Evolutionary conservation across 768 basidiomycete genomes (phyloP), one percentile per base, ranked within the genome.

Genomic region (Hirschioporus abietinus): DNA sequence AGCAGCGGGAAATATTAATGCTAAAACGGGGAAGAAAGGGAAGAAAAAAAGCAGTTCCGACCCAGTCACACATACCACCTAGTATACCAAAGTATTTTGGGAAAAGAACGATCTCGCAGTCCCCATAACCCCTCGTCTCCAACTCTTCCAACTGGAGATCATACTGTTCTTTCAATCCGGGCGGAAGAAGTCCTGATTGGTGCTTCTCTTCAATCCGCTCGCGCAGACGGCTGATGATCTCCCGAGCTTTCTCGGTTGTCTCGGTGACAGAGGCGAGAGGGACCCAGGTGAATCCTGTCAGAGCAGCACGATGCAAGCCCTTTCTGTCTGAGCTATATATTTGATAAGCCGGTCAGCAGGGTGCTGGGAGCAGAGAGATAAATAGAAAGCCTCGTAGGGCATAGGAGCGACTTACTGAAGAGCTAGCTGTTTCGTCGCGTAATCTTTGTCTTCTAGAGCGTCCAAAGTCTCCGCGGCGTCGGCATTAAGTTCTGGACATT

Each of bases 131-230:
- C 26, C 75, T 71, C 20, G 76, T 72, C 30, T 70, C 68, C 15
- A 79, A 67, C n/a, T 30, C 67, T 15, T 74, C 73, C 9, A 83
- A 66, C 66, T 78, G 78, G 8, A 82, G 68, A 26, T 78, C 73
- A 42, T 79, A 76, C 68, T 84, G 83, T 64, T 82, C 81, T 15
- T 68, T 66, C 4, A 80, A 64, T 0, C 79, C 80, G 1, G 79
- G 77, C 3, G 60, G 60, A 1, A 61, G 18, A 3, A 25, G 25
- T 25, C 60, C 60, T 18, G 60, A 25, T 9, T 25, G 30, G 3
- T 1, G 6, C 60, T 61, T 61, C 25, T 34, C 6, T 25, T 61
- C 30, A 18, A 61, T 24, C 12, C 30, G 24, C 30, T 25, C 15
- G 25, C 60, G 60, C 24, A 61, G 23, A 3, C 25, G 25, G 30